A percentile compares a stretch with the other conserved stretches of the same genome.
Conservation (phyloP, 2,329 filamentous ascomycete species). For the Aspergillus carbonarius region DNA sequence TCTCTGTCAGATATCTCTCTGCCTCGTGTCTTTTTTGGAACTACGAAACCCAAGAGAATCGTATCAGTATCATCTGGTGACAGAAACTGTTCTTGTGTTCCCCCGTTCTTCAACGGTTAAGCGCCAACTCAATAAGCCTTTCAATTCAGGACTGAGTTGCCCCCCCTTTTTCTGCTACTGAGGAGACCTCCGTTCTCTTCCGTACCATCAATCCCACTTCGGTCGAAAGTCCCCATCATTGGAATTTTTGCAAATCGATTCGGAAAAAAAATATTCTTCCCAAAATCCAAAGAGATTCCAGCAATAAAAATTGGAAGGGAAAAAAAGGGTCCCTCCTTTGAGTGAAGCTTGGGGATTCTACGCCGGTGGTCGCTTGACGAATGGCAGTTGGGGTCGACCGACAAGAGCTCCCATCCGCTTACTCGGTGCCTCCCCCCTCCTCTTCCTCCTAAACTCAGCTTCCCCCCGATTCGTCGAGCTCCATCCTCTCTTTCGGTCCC, state of each 20-base stretch:
- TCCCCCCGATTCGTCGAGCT: conserved; percentile 15
- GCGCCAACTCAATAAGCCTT: background rate
- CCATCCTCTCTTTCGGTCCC: conserved; percentile 21
- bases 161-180: conserved; percentile 13
- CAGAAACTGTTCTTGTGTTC: background rate
- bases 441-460: conserved; percentile 15
- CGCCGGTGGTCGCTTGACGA: conserved; percentile 16
- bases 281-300: background rate
- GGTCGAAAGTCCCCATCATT: background rate
- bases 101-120: background rate
- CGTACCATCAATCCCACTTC: conserved; percentile 13
- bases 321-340: conserved; percentile 10
- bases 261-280: background rate
- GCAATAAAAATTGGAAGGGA: background rate
- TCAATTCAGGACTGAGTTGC: conserved; percentile 4
- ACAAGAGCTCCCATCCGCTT: conserved; percentile 24
- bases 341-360: conserved; percentile 12
- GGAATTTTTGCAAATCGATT: background rate
- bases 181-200: conserved; percentile 16
- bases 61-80: background rate
- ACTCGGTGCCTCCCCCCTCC: conserved; percentile 22
- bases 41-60: background rate
- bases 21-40: conserved; percentile 5
- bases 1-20: conserved; percentile 25
- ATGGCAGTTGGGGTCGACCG: conserved; percentile 24